Percentiles rank a stretch among this genome's conserved stretches.
These are phyloP conservation scores for Leccinum longicurvipes DNA, from an alignment of 768 basidiomycete species.

Conservation along the genomic window DNA sequence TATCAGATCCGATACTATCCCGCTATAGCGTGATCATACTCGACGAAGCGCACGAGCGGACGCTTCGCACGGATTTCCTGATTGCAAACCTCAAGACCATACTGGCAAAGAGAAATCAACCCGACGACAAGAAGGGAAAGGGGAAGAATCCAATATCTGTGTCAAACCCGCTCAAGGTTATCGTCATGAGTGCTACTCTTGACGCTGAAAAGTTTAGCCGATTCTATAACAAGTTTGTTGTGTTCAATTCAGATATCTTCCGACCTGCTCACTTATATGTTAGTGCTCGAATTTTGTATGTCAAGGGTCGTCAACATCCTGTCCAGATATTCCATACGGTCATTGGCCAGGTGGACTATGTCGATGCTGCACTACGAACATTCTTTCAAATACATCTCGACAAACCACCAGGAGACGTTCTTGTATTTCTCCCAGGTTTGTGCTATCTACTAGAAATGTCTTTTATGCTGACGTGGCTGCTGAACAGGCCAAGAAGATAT, in stretches of 20 bases:
- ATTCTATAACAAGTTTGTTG: slow-evolving; percentile 77
- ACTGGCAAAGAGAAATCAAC: slow-evolving; percentile 57
- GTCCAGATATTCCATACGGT: slow-evolving; percentile 82
- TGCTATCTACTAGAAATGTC: not conserved
- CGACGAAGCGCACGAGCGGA: slow-evolving; percentile 97
- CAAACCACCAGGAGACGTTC: slow-evolving; percentile 78
- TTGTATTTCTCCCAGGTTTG: slow-evolving; percentile 88
- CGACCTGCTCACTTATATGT: slow-evolving; percentile 3
- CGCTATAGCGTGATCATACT: slow-evolving; percentile 87
- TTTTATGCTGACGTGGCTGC: not conserved
- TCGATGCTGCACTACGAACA: slow-evolving; percentile 85
- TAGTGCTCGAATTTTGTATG: slow-evolving; percentile 85
- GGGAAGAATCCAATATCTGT: slow-evolving; percentile 34
- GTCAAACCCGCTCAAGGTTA: slow-evolving; percentile 75
- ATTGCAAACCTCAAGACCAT: slow-evolving; percentile 87
- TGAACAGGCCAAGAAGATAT: slow-evolving; percentile 90
- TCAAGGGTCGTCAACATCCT: slow-evolving; percentile 91
- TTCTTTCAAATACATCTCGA: slow-evolving; percentile 92
- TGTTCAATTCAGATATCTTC: not conserved
- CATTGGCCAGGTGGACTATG: slow-evolving; percentile 74
- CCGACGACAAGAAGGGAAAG: slow-evolving; percentile 43
- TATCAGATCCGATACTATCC: slow-evolving; percentile 71
- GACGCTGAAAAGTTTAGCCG: slow-evolving; percentile 92
- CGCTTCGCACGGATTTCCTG: slow-evolving; percentile 90
- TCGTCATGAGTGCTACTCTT: slow-evolving; percentile 97